Evolutionary conservation across 2,329 filamentous ascomycete species (phyloP).

Genomic region (Trichophyton equinum): DNA sequence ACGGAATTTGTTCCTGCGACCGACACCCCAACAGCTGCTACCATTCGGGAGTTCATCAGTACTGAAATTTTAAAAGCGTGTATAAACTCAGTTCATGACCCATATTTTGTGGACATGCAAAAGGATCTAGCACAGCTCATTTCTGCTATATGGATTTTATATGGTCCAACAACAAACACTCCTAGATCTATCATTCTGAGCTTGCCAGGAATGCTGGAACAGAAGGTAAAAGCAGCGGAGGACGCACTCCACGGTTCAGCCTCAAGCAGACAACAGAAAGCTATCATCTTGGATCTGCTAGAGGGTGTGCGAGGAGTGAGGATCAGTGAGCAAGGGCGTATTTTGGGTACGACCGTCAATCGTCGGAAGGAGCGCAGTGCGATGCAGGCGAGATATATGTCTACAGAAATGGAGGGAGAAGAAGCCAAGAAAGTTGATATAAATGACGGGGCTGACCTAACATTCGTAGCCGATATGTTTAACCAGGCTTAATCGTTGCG

Average conservation of each 20-base stretch:
- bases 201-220: conserved; percentile 61
- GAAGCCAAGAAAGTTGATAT: conserved; percentile 31
- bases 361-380: conserved; percentile 32
- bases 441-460: conserved; percentile 39
- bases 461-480: conserved; percentile 44
- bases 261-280: conserved; percentile 61
- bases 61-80: conserved; percentile 80
- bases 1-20: conserved; percentile 55
- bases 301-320: conserved; percentile 80
- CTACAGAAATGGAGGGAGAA: conserved; percentile 32
- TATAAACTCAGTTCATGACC: conserved; percentile 81
- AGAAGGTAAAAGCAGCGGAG: conserved; percentile 54
- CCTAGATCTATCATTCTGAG: conserved; percentile 64
- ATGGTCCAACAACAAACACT: conserved; percentile 55
- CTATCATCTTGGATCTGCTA: conserved; percentile 69
- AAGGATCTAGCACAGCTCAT: conserved; percentile 83
- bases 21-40: conserved; percentile 43
- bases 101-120: conserved; percentile 93
- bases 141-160: conserved; percentile 68
- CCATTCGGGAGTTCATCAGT: conserved; percentile 79
- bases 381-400: conserved; percentile 34
- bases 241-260: conserved; percentile 45
- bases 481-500: conserved; percentile 19
- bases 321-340: conserved; percentile 83
- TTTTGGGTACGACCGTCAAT: conserved; percentile 38